phyloP scores from a whole-genome alignment of 306 rosid species.

The Fragaria ananassa region DNA sequence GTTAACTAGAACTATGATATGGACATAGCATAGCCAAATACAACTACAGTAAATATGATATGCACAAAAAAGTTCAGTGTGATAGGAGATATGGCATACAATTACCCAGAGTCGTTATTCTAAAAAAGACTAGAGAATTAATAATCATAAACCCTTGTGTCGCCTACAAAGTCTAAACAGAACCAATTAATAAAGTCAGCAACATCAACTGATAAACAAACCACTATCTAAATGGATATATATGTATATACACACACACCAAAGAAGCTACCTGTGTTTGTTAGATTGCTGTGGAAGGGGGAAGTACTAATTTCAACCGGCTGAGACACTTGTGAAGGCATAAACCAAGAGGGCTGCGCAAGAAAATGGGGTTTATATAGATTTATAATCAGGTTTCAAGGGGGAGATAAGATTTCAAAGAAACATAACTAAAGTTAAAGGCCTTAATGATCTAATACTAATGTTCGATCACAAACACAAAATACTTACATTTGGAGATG shows the following conservation, averaged over 20 bases:
- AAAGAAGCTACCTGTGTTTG: slow-evolving; percentile 54
- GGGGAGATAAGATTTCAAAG: background rate
- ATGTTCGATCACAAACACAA: background rate
- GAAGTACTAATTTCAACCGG: slow-evolving; percentile 44
- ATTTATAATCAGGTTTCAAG: background rate
- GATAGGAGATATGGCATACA: slow-evolving; percentile 46
- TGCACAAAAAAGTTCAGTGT: background rate
- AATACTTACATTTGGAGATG: slow-evolving; percentile 34
- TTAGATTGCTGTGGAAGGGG: slow-evolving; percentile 49
- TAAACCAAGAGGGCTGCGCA: slow-evolving; percentile 51
- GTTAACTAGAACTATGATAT: background rate
- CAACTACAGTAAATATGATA: background rate
- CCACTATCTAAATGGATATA: background rate
- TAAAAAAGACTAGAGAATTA: slow-evolving; percentile 50
- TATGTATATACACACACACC: background rate
- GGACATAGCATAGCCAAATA: background rate
- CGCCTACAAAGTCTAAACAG: slow-evolving; percentile 33
- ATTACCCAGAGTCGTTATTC: slow-evolving; percentile 46
- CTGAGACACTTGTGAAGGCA: slow-evolving; percentile 47
- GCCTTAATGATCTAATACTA: background rate
- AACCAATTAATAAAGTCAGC: slow-evolving; percentile 21
- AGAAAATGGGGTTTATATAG: background rate
- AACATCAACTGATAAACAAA: slow-evolving; percentile 10
- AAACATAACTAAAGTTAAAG: background rate
- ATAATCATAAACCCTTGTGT: slow-evolving; percentile 41